These are phyloP conservation scores for Phytophthora palmivora DNA, from an alignment of 352 stramenopile species.

Conservation along the genomic window DNA sequence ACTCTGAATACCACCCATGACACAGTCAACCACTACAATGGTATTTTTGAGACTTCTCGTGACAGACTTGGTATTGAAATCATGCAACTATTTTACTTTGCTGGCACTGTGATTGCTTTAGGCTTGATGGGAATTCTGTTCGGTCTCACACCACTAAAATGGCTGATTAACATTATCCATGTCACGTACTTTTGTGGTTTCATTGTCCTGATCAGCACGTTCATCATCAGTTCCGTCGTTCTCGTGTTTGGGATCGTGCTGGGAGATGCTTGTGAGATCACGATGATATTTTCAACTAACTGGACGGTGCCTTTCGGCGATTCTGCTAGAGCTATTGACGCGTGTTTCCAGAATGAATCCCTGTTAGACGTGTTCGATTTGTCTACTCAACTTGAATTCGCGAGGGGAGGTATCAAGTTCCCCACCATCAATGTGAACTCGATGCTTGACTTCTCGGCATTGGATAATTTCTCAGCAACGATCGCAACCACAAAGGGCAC, in stretches of 20 bases:
- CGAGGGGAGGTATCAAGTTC: slow-evolving; percentile 56
- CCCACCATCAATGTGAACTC: slow-evolving; percentile 39
- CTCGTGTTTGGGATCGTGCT: slow-evolving; percentile 62
- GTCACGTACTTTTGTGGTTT: slow-evolving; percentile 70
- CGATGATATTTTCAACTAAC: slow-evolving; percentile 50
- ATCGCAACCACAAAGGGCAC: slow-evolving; percentile 34
- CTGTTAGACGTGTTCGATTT: slow-evolving; percentile 65
- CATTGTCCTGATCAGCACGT: slow-evolving; percentile 61
- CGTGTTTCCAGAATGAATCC: slow-evolving; percentile 67
- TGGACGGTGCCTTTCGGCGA: slow-evolving; percentile 60
- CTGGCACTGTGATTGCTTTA: slow-evolving; percentile 45
- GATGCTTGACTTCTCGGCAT: slow-evolving; percentile 56
- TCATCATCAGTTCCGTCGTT: slow-evolving; percentile 56
- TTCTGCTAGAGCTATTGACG: slow-evolving; percentile 50
- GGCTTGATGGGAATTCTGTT: slow-evolving; percentile 67
- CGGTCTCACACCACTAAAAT: slow-evolving; percentile 54
- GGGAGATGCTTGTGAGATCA: slow-evolving; percentile 62
- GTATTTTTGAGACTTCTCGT: slow-evolving; percentile 48
- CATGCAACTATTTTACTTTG: slow-evolving; percentile 57
- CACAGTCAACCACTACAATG: slow-evolving; percentile 39
- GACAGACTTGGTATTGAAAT: slow-evolving; percentile 39
- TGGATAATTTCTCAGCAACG: slow-evolving; percentile 42
- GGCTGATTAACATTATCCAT: slow-evolving; percentile 69
- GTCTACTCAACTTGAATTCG: slow-evolving; percentile 55
- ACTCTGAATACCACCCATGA: slow-evolving; percentile 36